A percentile compares a stretch with the other conserved stretches of the same genome.
These are phyloP conservation scores for Oxyria digyna DNA, from an alignment of 148 eudicot genomes.

Conservation along the genomic window DNA sequence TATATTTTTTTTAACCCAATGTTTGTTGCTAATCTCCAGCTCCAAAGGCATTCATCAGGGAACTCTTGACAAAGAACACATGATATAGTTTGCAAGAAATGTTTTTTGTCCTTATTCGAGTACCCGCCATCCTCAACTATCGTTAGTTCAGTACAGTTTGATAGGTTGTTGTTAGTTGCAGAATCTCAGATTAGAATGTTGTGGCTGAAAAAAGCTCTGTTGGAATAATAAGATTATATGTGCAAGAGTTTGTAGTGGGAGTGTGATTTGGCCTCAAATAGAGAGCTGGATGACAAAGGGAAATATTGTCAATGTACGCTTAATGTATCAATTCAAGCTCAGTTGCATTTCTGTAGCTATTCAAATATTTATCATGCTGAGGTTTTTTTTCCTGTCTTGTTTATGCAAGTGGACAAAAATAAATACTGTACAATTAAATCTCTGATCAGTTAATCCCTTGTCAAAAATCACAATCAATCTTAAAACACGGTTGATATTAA, in stretches of 20 bases:
- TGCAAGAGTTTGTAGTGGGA: background rate
- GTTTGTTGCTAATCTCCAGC: conserved; percentile 2
- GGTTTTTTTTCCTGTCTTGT: background rate
- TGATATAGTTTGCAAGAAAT: conserved; percentile 2
- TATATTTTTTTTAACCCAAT: background rate
- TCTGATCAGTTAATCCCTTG: too few relatives aligned
- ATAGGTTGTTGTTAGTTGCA: background rate
- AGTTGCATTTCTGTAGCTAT: background rate
- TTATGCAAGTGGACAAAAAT: too few relatives aligned
- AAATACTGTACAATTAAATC: too few relatives aligned
- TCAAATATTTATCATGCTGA: background rate
- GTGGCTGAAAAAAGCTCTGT: background rate
- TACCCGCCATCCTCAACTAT: background rate
- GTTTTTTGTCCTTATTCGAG: background rate
- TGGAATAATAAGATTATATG: background rate
- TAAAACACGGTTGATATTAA: too few relatives aligned
- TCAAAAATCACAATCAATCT: too few relatives aligned
- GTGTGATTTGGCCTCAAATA: background rate
- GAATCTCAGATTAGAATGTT: background rate
- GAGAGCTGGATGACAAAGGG: background rate
- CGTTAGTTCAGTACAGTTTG: background rate
- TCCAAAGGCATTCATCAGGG: conserved; percentile 15
- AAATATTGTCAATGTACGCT: background rate
- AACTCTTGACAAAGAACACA: conserved; percentile 13
- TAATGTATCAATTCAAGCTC: background rate